Evolutionary conservation across 2,329 filamentous ascomycete genomes (phyloP).

Genomic region (Fusarium albosuccineum): DNA sequence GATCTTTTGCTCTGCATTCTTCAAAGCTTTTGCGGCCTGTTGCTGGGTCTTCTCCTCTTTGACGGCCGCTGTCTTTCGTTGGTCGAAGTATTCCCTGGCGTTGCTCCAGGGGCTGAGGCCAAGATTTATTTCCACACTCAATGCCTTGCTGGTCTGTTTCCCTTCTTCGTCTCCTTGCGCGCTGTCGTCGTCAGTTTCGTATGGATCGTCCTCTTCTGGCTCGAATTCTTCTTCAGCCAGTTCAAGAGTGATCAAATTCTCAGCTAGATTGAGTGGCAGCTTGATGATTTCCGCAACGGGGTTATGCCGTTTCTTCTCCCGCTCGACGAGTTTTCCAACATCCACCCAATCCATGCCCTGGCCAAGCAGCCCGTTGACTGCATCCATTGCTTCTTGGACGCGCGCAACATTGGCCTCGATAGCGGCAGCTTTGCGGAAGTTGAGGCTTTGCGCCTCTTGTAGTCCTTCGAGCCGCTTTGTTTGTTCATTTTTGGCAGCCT

Average conservation of each 20-base stretch:
- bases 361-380: slow-evolving; percentile 89
- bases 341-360: slow-evolving; percentile 99
- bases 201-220: slow-evolving; percentile 69
- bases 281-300: slow-evolving; percentile 89
- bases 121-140: slow-evolving; percentile 89
- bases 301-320: slow-evolving; percentile 85
- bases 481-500: slow-evolving; percentile 87
- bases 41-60: slow-evolving; percentile 90
- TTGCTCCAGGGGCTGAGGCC: slow-evolving; percentile 88
- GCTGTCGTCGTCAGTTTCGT: slow-evolving; percentile 75
- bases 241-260: slow-evolving; percentile 86
- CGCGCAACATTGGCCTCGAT: slow-evolving; percentile 92
- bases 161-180: slow-evolving; percentile 57
- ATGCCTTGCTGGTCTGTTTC: slow-evolving; percentile 62
- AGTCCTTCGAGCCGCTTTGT: slow-evolving; percentile 86
- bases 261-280: slow-evolving; percentile 87
- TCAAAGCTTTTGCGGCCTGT: slow-evolving; percentile 85
- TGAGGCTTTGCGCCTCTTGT: slow-evolving; percentile 83
- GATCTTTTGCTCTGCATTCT: slow-evolving; percentile 92
- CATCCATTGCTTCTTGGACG: slow-evolving; percentile 92
- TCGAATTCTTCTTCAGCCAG: slow-evolving; percentile 78
- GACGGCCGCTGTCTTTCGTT: slow-evolving; percentile 83
- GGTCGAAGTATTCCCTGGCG: slow-evolving; percentile 90
- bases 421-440: slow-evolving; percentile 88
- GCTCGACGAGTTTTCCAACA: slow-evolving; percentile 87